Evolutionary conservation across 129 eudicot species (phyloP), one percentile per base, ranked within the genome.

Genomic region (Centrapalus pauciflorus): DNA sequence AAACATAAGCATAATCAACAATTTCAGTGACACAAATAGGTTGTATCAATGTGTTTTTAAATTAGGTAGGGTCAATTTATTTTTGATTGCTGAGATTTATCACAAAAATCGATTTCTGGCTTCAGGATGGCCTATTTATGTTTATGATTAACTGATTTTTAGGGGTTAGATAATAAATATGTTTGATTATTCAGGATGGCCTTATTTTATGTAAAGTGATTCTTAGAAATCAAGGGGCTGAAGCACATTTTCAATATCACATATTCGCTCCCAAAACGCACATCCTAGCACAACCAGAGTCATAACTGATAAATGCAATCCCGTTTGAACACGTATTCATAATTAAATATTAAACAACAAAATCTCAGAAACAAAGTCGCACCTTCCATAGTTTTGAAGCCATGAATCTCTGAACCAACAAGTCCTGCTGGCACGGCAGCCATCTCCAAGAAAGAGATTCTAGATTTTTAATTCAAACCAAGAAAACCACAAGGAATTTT

Each of bases 311-410:
- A 73, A 63, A 33, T 17, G 5, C 58, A 74, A 55, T 32, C 11
- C 61, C 30, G 11, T 24, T 50, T 7, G 19, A 2, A 72, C 62
- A 13, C 68, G 38, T 48, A 43, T 14, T 5, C 29, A 3, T 29
- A 21, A n/a, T n/a, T n/a, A n/a, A n/a, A n/a, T n/a, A n/a, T n/a
- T n/a, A n/a, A 65, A 65, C 28, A 29, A 55, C 24, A 43, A 65
- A 58, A 58, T 2, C 12, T 28, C 45, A 66, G 14, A 48, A 48
- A 32, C 57, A 16, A 27, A 23, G 30, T 43, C 20, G 43, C 17
- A 91, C 96, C 96, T 76, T 77, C 71, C 80, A 87, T 83, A 50
- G 96, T 83, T 43, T 61, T 80, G 68, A 91, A 91, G 45, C 97
- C 97, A 83, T 91, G 96, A 79, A 91, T 83, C 75, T 85, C 88